Percentiles rank a stretch among this genome's conserved stretches.
These are phyloP conservation scores for Trypanosoma grayi DNA, from an alignment of 208 protist genomes.

Conservation along the genomic window DNA sequence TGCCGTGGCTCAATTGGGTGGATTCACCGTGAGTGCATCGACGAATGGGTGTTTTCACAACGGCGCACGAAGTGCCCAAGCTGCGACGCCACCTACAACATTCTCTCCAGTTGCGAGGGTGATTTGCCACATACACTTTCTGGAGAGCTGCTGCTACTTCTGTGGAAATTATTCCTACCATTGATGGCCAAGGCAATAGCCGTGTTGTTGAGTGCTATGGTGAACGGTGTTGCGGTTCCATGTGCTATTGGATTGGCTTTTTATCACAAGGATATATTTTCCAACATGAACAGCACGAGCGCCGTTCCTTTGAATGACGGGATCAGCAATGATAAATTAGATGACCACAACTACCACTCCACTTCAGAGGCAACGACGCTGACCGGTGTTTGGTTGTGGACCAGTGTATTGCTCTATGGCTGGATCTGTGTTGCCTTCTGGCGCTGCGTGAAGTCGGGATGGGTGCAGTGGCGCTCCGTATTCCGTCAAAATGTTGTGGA, in stretches of 20 bases:
- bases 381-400: constrained; percentile 20
- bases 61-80: constrained; percentile 43
- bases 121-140: constrained; percentile 14
- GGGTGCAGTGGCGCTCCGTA: constrained; percentile 12
- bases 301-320: neutral
- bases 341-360: neutral
- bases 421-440: constrained; percentile 15
- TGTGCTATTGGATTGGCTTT: constrained; percentile 14
- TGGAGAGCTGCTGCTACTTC: constrained; percentile 26
- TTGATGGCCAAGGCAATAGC: constrained; percentile 1
- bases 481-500: constrained; percentile 3
- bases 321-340: neutral
- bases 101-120: constrained; percentile 24
- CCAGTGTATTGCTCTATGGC: constrained; percentile 23
- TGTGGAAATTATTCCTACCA: constrained; percentile 30
- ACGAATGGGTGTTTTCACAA: constrained; percentile 61
- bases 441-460: constrained; percentile 9
- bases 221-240: constrained; percentile 25
- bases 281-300: neutral
- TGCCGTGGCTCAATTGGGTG: constrained; percentile 60
- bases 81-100: constrained; percentile 48
- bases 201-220: constrained; percentile 1
- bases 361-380: neutral
- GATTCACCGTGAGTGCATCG: constrained; percentile 70
- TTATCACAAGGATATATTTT: constrained; percentile 23